phyloP scores from a whole-genome alignment of 2,329 filamentous ascomycete genomes.

The Teratosphaeria destructans region DNA sequence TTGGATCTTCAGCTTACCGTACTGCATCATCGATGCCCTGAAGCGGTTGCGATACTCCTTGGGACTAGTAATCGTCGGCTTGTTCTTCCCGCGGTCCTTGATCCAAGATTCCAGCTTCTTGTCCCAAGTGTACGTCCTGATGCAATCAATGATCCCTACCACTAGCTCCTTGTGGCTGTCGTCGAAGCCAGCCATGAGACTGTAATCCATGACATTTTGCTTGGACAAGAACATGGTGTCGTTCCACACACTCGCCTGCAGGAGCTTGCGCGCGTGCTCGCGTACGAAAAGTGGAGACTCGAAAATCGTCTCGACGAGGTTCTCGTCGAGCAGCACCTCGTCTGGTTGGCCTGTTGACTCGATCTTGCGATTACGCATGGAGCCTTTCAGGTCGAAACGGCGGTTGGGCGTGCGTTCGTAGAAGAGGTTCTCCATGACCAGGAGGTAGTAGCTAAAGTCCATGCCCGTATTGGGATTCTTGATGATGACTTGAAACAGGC shows the following conservation, averaged over 20 bases:
- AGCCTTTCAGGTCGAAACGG: constrained; percentile 81
- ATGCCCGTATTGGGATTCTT: constrained; percentile 86
- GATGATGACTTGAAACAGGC: constrained; percentile 94
- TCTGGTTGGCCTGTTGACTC: constrained; percentile 91
- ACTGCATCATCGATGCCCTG: constrained; percentile 90
- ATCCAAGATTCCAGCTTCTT: constrained; percentile 99
- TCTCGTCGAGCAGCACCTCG: constrained; percentile 92
- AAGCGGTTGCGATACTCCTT: constrained; percentile 97
- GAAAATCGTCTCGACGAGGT: constrained; percentile 98
- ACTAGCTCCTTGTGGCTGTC: constrained; percentile 82
- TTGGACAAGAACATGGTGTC: constrained; percentile 90
- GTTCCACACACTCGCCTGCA: constrained; percentile 89
- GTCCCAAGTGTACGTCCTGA: constrained; percentile 97
- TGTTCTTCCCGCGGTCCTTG: constrained; percentile 82
- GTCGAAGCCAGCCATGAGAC: constrained; percentile 94
- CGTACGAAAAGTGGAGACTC: constrained; percentile 91
- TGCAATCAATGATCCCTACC: constrained; percentile 96
- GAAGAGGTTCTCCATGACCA: constrained; percentile 96
- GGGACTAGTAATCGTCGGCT: constrained; percentile 90
- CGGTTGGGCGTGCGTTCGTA: constrained; percentile 86
- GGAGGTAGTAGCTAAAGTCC: constrained; percentile 86
- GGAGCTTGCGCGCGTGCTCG: constrained; percentile 89
- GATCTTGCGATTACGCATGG: constrained; percentile 97
- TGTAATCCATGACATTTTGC: constrained; percentile 99
- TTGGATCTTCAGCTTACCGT: constrained; percentile 30